phyloP scores from a whole-genome alignment of 768 basidiomycete genomes.

The Tulasnella sp. region DNA sequence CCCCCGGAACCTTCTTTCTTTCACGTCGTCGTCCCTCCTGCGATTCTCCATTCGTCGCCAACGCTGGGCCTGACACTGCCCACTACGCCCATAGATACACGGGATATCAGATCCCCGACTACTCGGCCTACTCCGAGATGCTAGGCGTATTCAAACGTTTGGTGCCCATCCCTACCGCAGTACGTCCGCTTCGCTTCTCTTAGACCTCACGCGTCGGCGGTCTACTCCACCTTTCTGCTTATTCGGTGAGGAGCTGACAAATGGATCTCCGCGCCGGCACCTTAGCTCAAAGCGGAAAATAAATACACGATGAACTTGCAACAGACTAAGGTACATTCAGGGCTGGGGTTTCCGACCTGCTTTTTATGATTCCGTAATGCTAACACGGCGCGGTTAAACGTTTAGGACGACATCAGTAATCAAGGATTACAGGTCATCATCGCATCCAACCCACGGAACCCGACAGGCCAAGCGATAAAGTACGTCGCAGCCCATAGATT shows the following conservation, averaged over 20 bases:
- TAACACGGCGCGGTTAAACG: neutral
- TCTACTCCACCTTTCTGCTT: slow-evolving; percentile 26
- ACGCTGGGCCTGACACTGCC: neutral
- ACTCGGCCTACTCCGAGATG: slow-evolving; percentile 48
- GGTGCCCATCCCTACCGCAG: slow-evolving; percentile 87
- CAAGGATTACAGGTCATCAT: slow-evolving; percentile 83
- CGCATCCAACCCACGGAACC: slow-evolving; percentile 94
- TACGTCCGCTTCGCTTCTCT: slow-evolving; percentile 29
- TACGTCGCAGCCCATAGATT: slow-evolving; percentile 36
- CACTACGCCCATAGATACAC: slow-evolving; percentile 36
- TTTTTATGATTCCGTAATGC: neutral
- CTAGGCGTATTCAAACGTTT: slow-evolving; percentile 72
- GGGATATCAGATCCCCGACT: slow-evolving; percentile 90
- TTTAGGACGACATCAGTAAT: slow-evolving; percentile 69
- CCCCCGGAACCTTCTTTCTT: slow-evolving; percentile 24
- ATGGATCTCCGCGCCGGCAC: neutral
- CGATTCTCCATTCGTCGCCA: neutral
- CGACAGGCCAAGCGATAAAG: slow-evolving; percentile 85
- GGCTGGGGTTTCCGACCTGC: neutral
- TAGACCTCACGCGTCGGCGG: slow-evolving; percentile 25
- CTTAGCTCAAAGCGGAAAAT: slow-evolving; percentile 34
- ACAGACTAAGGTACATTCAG: slow-evolving; percentile 59
- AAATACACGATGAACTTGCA: slow-evolving; percentile 77
- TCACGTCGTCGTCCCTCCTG: neutral
- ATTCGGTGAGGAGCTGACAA: neutral